Base-by-base conservation (phyloP, 768 basidiomycete species). In the Mycena rosella region DNA sequence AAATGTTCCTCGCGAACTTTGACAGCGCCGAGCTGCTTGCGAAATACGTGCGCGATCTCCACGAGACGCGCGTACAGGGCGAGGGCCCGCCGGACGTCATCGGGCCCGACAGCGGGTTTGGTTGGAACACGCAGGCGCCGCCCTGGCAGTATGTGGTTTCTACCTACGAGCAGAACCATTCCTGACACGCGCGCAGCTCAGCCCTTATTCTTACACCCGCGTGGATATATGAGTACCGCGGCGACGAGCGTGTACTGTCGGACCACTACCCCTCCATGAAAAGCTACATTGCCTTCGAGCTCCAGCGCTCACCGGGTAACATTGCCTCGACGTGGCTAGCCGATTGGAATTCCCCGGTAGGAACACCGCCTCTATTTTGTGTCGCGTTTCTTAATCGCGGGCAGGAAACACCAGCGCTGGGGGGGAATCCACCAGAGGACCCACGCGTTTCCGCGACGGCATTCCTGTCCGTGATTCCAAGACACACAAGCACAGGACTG, bases 321-420 rank as follows among this genome's bases (percentile, higher is more conserved):
- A 77, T 77, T 26, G 74, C 72, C 1, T 47, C 60, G 5, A 74
- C 75, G 18, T 52, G 66, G 54, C 48, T 77, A 36, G 76, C 75
- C 83, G 77, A 77, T 84, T 83, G 30, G 84, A 75, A 65, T 79
- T 83, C 42, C 82, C 86, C 44, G 79, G 85, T 75, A 18, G 86
- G 89, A 54, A 74, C 17, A 83, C 11, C 32, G 32, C 5, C 6
- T 34, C 32, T 34, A 34, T 6, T 34, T 34, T 11, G 5, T 34
- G 5, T 11, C 32, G 11, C 11, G 32, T 44, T 22, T 36, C 20
- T 11, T 47, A 10, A 8, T 22, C 42, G 27, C 5, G 27, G 8
- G 32, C 26, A 67, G 59, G 59, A 61, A 49, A 61, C 65, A 1
- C 34, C 53, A 3, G 74, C 75, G 2, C n/a, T 48, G 0, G 76